A percentile compares a stretch with the other conserved stretches of the same genome.
These are phyloP conservation scores for Nephelium lappaceum DNA, from an alignment of 345 rosid genomes.

Conservation along the genomic window DNA sequence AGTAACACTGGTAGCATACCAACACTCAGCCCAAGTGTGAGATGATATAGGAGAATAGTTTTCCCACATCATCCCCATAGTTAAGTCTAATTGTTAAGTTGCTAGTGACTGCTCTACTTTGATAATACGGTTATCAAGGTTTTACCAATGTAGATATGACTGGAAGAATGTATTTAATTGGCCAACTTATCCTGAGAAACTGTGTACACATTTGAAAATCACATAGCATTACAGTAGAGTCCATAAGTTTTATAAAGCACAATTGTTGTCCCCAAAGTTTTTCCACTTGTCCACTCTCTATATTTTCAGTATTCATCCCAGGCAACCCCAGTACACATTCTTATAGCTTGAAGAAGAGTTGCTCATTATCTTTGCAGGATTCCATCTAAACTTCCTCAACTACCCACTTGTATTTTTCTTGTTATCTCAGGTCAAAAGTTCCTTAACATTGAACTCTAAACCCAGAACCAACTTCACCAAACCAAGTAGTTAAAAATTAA, in stretches of 20 bases:
- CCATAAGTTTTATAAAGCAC: neutral
- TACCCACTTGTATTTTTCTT: neutral
- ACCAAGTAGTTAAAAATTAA: neutral
- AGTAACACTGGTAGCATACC: neutral
- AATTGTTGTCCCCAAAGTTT: neutral
- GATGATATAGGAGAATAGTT: neutral
- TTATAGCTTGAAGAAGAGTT: constrained; percentile 2
- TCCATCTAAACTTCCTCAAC: neutral
- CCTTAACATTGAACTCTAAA: neutral
- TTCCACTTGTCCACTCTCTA: neutral
- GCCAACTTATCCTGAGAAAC: neutral
- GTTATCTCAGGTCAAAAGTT: neutral
- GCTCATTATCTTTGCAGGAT: neutral
- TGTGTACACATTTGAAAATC: neutral
- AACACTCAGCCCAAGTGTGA: neutral
- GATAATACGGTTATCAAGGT: neutral
- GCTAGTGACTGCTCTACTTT: neutral
- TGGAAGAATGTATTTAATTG: neutral
- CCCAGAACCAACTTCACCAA: neutral
- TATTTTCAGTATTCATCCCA: neutral
- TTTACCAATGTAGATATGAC: neutral
- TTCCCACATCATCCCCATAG: neutral
- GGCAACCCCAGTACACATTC: neutral
- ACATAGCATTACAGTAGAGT: neutral
- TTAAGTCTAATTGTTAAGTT: neutral